Conservation (phyloP, 352 stramenopile genomes). For the Peronospora tabacina region DNA sequence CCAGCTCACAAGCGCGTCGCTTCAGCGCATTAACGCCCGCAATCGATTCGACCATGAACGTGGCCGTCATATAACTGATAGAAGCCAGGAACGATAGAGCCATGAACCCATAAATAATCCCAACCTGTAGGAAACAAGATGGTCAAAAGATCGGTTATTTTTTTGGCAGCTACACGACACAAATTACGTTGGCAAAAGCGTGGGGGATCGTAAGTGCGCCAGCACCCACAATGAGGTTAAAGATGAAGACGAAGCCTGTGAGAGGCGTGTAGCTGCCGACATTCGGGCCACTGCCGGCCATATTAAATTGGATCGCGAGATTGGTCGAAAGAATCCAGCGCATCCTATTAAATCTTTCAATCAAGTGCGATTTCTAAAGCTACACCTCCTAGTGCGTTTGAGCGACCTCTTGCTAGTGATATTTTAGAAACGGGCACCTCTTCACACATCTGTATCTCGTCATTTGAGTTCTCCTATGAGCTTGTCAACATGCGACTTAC, state of each 20-base stretch:
- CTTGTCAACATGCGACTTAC: conserved; percentile 19
- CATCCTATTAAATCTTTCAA: too few relatives aligned
- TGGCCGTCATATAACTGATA: conserved; percentile 77
- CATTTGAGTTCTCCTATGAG: conserved; percentile 25
- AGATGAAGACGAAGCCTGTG: conserved; percentile 88
- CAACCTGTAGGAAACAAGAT: conserved; percentile 31
- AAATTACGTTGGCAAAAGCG: conserved; percentile 66
- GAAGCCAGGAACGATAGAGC: conserved; percentile 48
- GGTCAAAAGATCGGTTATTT: neutral
- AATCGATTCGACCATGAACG: conserved; percentile 83
- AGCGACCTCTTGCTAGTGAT: conserved; percentile 1
- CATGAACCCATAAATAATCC: conserved; percentile 66
- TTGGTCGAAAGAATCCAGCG: too few relatives aligned
- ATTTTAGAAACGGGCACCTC: conserved; percentile 34
- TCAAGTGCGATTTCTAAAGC: neutral
- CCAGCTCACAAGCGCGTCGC: conserved; percentile 39
- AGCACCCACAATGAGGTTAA: conserved; percentile 86
- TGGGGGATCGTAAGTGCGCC: conserved; percentile 82
- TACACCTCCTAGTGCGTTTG: too few relatives aligned
- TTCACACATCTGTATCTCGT: conserved; percentile 35
- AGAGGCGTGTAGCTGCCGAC: conserved; percentile 76
- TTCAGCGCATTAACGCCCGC: conserved; percentile 73
- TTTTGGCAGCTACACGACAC: neutral
- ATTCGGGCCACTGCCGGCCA: conserved; percentile 42
- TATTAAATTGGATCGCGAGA: conserved; percentile 11